Conservation (phyloP, 23 red algal genomes). For the Chondrus crispus region DNA sequence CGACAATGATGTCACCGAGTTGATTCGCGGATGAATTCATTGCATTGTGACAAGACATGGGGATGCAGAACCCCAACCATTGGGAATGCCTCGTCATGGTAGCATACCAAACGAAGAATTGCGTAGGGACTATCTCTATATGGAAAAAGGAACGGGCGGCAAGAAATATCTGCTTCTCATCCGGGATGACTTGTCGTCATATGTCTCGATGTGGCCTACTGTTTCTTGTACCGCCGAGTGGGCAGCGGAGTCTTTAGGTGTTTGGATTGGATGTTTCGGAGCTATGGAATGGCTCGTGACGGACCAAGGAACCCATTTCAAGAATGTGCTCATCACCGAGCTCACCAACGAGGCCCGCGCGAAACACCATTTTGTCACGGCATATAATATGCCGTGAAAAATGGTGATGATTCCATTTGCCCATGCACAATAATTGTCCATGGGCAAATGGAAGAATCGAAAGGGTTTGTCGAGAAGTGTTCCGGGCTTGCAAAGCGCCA, state of each 20-base stretch:
- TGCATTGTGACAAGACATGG: background rate
- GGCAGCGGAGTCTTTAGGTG: background rate
- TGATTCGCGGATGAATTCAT: background rate
- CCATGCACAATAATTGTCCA: background rate
- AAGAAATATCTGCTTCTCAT: background rate
- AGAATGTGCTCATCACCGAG: background rate
- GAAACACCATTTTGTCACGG: background rate
- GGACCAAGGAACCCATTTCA: background rate
- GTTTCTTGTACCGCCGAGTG: background rate
- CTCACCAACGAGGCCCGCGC: background rate
- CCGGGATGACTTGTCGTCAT: background rate
- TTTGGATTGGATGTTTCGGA: background rate
- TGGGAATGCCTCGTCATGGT: background rate
- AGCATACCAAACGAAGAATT: background rate
- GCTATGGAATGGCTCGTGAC: background rate
- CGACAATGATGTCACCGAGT: background rate
- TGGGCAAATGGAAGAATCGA: background rate
- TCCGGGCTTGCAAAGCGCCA: background rate
- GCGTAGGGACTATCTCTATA: background rate
- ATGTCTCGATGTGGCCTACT: background rate
- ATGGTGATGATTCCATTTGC: too few relatives aligned
- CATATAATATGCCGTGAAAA: too few relatives aligned
- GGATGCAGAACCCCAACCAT: background rate
- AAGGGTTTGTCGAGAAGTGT: background rate
- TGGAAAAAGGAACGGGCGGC: background rate